These are phyloP conservation scores for Lasiosphaeria miniovina DNA, from an alignment of 495 filamentous ascomycete species.

Conservation along the genomic window DNA sequence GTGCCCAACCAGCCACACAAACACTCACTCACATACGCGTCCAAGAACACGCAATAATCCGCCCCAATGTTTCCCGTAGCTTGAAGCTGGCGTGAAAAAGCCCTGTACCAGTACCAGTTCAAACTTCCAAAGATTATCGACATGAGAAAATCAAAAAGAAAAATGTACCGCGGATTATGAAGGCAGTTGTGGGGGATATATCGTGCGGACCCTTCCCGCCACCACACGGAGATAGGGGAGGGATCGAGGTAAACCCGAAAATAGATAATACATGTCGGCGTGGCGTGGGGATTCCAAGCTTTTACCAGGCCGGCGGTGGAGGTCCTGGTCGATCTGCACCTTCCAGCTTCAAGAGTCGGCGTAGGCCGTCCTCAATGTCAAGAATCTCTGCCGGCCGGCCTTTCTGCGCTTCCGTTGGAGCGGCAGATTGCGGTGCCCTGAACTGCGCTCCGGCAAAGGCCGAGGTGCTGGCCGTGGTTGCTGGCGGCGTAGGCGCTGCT, in stretches of 20 bases:
- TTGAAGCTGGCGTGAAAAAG: too few species aligned
- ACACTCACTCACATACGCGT: too few species aligned
- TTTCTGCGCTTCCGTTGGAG: not conserved
- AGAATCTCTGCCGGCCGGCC: constrained; percentile 33
- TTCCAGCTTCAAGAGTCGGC: constrained; percentile 48
- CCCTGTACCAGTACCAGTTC: too few species aligned
- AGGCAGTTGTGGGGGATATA: constrained; percentile 12
- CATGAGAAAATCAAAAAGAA: too few species aligned
- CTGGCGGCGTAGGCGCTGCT: not conserved
- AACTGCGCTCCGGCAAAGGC: not conserved
- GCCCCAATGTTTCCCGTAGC: too few species aligned
- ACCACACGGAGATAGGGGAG: too few species aligned
- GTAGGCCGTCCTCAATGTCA: constrained; percentile 49
- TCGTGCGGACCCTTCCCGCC: too few species aligned
- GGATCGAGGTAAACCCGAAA: too few species aligned
- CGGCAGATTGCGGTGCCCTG: constrained; percentile 1
- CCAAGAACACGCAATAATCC: too few species aligned
- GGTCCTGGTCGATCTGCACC: constrained; percentile 15
- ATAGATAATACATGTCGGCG: too few species aligned
- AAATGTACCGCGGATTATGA: not conserved
- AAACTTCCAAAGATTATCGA: too few species aligned
- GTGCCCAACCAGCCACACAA: too few species aligned
- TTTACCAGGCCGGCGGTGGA: constrained; percentile 20
- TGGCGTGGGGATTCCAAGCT: not conserved
- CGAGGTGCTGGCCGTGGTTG: not conserved